Evolutionary conservation across 1,139 yeast genomes (phyloP), one percentile per base, ranked within the genome.

Genomic region (Geotrichum fermentans): DNA sequence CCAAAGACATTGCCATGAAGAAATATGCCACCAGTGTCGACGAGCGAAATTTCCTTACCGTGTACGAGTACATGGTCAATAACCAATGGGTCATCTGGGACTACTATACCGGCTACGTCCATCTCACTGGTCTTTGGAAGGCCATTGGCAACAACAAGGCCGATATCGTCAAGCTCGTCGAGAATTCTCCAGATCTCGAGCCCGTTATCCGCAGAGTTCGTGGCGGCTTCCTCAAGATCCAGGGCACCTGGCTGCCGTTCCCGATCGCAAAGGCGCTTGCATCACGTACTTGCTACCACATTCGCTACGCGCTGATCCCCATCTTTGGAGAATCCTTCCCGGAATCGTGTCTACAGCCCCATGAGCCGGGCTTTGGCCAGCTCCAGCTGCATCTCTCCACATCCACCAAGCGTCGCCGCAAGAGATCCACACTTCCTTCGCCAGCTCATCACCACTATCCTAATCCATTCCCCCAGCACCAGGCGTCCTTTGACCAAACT

Each of bases 181-280:
- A 85, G 61, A 79, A 82, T 47, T 80, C 84, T 24, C 94, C 89
- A 3, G 83, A 77, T 59, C 68, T 76, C 57, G 79, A 77, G 64
- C 87, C 81, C 34, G 77, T 77, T 38, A 78, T 88, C 49, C 79
- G 80, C 58, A 75, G 96, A 45, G 88, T 89, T 17, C 72, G 97
- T 50, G 97, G 97, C 40, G 97, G 97, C 2, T 87, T 82, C 60
- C 74, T 90, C 58, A 89, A 88, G 71, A 87, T 90, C 58, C 97
- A 90, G 68, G 97, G 97, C 1, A 88, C 96, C 4, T 90, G 97
- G 97, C 69, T 89, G 38, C 95, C 96, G 1, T 83, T 70, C 62
- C 75, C 75, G n/a, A 72, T 85, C 45, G 90, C 95, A 40, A 74
- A 74, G 56, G 69, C 77, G 28, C 70, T 90, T 48, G 95, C 96